Conservation (phyloP, 768 basidiomycete genomes). For the Russula ochroleuca region DNA sequence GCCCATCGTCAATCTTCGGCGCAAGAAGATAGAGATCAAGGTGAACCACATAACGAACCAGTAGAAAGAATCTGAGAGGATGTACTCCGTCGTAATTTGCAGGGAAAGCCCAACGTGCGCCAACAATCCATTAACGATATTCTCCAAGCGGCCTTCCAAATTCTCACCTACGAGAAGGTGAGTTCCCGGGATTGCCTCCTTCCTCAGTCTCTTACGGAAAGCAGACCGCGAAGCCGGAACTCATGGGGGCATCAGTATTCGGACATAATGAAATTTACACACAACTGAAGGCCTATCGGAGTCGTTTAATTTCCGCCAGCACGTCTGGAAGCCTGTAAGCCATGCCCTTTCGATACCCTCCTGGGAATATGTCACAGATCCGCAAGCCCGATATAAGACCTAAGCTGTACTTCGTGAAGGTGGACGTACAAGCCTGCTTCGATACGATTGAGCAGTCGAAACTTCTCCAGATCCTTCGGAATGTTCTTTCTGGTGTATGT, state of each 20-base stretch:
- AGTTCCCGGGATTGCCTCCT: constrained; percentile 12
- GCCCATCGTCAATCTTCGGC: constrained; percentile 88
- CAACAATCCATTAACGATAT: constrained; percentile 82
- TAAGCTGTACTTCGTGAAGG: constrained; percentile 90
- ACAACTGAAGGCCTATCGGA: constrained; percentile 69
- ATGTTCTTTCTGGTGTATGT: constrained; percentile 66
- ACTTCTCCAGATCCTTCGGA: constrained; percentile 68
- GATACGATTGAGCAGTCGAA: constrained; percentile 92
- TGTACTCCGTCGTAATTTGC: neutral
- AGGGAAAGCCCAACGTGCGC: constrained; percentile 23
- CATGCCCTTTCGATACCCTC: neutral
- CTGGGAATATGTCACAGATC: neutral
- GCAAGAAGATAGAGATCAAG: constrained; percentile 40
- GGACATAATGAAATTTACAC: constrained; percentile 78
- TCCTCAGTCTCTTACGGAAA: neutral
- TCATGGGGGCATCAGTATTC: constrained; percentile 79
- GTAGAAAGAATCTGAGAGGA: constrained; percentile 33
- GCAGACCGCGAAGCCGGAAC: constrained; percentile 57
- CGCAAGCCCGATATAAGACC: constrained; percentile 48
- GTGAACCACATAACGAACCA: constrained; percentile 23
- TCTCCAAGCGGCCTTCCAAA: constrained; percentile 77
- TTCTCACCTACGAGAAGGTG: constrained; percentile 86
- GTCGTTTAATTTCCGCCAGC: constrained; percentile 38
- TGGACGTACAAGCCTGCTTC: constrained; percentile 94
- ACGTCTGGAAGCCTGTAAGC: constrained; percentile 51